phyloP scores from a whole-genome alignment of 805 yeast species.

The Brettanomyces naardenensis region DNA sequence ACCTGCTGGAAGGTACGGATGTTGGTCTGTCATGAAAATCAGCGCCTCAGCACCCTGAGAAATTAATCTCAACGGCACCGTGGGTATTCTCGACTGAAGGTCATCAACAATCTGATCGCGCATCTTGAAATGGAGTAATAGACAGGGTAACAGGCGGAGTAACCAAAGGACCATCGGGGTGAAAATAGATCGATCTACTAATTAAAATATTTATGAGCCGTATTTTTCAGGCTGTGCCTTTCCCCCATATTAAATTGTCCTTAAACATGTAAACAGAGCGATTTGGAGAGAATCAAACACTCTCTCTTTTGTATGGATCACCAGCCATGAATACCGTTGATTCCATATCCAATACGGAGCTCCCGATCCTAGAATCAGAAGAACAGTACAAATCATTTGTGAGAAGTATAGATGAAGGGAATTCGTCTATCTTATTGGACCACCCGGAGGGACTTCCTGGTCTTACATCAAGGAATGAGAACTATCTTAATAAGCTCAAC shows the following conservation, averaged over 20 bases:
- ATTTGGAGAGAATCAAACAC: too few relatives aligned
- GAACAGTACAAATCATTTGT: slow-evolving; percentile 4
- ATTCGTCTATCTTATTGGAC: slow-evolving; percentile 3
- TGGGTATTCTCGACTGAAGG: slow-evolving; percentile 36
- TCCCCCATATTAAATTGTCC: too few relatives aligned
- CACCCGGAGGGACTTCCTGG: slow-evolving; percentile 28
- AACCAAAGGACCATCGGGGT: too few relatives aligned
- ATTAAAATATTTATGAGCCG: too few relatives aligned
- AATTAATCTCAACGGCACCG: slow-evolving; percentile 43
- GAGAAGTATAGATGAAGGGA: slow-evolving; percentile 1
- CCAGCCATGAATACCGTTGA: too few relatives aligned
- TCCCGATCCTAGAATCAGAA: slow-evolving; percentile 5
- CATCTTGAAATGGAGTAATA: too few relatives aligned
- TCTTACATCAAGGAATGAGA: slow-evolving; percentile 30
- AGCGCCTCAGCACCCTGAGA: slow-evolving; percentile 93
- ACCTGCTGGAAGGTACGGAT: slow-evolving; percentile 52
- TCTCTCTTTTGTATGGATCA: too few relatives aligned
- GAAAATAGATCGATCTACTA: too few relatives aligned
- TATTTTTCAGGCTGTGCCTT: too few relatives aligned
- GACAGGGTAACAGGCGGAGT: too few relatives aligned
- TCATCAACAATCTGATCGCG: slow-evolving; percentile 41
- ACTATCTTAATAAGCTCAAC: slow-evolving; percentile 45
- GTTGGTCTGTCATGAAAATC: slow-evolving; percentile 53
- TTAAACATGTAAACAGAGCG: too few relatives aligned
- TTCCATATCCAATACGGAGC: too few relatives aligned